Evolutionary conservation across 495 filamentous ascomycete genomes (phyloP).

Genomic region (Hamigera avellanea): DNA sequence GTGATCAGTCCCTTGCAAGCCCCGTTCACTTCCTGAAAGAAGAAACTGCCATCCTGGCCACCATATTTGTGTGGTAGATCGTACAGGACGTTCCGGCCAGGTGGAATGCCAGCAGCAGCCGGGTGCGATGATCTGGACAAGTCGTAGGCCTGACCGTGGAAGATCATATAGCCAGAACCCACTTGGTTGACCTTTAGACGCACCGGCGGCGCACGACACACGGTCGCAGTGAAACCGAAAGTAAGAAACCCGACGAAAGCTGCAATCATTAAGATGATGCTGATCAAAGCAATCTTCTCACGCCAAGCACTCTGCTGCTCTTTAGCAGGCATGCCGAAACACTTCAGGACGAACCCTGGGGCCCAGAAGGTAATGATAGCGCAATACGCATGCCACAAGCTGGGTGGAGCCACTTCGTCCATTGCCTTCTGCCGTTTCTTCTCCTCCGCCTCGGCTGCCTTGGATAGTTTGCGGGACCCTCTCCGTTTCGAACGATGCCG

Average conservation of each 20-base stretch:
- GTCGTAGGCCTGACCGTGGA: constrained; percentile 84
- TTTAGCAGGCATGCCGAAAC: constrained; percentile 79
- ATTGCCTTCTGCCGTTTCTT: constrained; percentile 51
- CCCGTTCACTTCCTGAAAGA: constrained; percentile 98
- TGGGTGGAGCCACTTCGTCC: constrained; percentile 66
- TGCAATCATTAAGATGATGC: constrained; percentile 81
- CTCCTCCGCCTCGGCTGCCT: constrained; percentile 40
- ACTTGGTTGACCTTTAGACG: constrained; percentile 77
- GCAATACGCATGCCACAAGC: constrained; percentile 93
- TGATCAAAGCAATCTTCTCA: constrained; percentile 96
- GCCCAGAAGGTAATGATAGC: constrained; percentile 89
- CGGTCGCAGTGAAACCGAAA: constrained; percentile 85
- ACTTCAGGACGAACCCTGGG: constrained; percentile 71
- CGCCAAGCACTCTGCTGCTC: constrained; percentile 91
- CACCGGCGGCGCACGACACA: constrained; percentile 58
- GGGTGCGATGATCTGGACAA: constrained; percentile 64
- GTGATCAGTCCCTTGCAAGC: constrained; percentile 90
- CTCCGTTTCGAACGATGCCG: constrained; percentile 36
- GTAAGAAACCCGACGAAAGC: constrained; percentile 90
- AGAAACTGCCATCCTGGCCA: constrained; percentile 85
- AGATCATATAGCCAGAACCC: constrained; percentile 77
- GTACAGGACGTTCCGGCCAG: constrained; percentile 62
- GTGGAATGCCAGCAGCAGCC: constrained; percentile 63
- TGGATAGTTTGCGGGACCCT: constrained; percentile 38
- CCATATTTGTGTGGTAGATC: constrained; percentile 71